Conservation (phyloP, 371 early-diverging fungal species). For the Lichtheimia ornata region DNA sequence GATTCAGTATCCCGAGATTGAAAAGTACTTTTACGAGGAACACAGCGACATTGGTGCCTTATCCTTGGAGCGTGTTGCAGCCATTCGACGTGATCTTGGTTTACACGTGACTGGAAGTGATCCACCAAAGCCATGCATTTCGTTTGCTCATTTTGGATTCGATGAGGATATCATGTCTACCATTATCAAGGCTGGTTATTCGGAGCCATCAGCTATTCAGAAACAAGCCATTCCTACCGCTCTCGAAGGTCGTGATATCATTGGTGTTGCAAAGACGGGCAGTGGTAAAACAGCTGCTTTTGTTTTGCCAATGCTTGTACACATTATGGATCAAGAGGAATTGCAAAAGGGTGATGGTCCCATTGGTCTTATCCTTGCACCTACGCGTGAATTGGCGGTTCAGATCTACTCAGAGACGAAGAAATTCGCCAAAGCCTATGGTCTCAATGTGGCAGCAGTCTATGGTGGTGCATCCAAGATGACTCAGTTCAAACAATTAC, state of each 20-base stretch:
- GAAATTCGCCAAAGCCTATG: conserved; percentile 77
- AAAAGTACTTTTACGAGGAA: conserved; percentile 84
- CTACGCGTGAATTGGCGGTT: conserved; percentile 90
- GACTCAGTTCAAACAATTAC: conserved; percentile 87
- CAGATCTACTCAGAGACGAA: conserved; percentile 87
- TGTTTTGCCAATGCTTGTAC: conserved; percentile 84
- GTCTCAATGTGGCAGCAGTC: conserved; percentile 72
- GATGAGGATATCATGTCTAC: conserved; percentile 70
- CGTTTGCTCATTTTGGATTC: conserved; percentile 89
- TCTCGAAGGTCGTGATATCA: conserved; percentile 77
- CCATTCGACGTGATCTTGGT: conserved; percentile 60
- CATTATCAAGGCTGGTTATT: conserved; percentile 65
- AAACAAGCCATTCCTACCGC: conserved; percentile 79
- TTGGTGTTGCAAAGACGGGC: conserved; percentile 91
- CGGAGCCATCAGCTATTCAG: conserved; percentile 81
- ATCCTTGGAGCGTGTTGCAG: conserved; percentile 51
- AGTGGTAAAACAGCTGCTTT: conserved; percentile 80
- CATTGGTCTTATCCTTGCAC: conserved; percentile 74
- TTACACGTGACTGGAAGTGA: conserved; percentile 66
- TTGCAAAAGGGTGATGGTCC: conserved; percentile 71
- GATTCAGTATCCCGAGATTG: conserved; percentile 74
- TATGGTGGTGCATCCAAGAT: conserved; percentile 92
- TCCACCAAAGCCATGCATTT: conserved; percentile 77
- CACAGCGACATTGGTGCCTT: conserved; percentile 73
- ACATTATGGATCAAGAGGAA: conserved; percentile 83